phyloP scores from a whole-genome alignment of 2,329 filamentous ascomycete species.

The Verticillium klebahnii region DNA sequence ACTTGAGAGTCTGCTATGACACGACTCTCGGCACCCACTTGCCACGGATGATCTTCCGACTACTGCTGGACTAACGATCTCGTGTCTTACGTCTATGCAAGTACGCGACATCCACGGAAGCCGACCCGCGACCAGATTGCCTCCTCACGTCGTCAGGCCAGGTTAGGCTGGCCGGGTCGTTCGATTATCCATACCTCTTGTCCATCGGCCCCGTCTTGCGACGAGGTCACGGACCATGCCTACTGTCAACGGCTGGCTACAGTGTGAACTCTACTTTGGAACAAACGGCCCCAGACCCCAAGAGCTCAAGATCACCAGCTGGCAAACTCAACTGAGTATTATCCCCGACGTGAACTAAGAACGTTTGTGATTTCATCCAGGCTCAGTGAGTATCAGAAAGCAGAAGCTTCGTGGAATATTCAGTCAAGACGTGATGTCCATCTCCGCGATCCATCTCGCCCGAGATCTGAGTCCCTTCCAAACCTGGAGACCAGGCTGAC shows the following conservation, averaged over 20 bases:
- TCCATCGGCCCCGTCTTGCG: background rate
- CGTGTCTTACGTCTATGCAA: background rate
- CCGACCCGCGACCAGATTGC: background rate
- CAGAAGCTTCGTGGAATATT: too few species aligned
- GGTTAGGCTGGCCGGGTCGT: background rate
- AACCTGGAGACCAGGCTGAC: constrained; percentile 16
- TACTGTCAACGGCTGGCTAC: background rate
- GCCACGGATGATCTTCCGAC: too few species aligned
- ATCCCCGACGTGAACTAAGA: background rate
- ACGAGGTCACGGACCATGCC: background rate
- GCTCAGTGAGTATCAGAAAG: too few species aligned
- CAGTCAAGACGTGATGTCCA: background rate
- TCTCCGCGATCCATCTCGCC: too few species aligned
- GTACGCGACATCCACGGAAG: background rate
- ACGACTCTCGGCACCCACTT: too few species aligned
- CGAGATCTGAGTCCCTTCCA: background rate
- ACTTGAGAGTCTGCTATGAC: too few species aligned
- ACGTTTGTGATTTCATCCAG: background rate
- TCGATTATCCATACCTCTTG: background rate
- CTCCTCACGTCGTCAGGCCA: background rate
- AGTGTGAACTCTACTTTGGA: background rate
- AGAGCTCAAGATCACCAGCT: background rate
- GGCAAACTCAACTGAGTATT: background rate
- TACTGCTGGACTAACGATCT: too few species aligned
- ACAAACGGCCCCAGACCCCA: background rate